Evolutionary conservation across 1,284 basidiomycete genomes (phyloP).

Genomic region (Rhodotorula sp.): DNA sequence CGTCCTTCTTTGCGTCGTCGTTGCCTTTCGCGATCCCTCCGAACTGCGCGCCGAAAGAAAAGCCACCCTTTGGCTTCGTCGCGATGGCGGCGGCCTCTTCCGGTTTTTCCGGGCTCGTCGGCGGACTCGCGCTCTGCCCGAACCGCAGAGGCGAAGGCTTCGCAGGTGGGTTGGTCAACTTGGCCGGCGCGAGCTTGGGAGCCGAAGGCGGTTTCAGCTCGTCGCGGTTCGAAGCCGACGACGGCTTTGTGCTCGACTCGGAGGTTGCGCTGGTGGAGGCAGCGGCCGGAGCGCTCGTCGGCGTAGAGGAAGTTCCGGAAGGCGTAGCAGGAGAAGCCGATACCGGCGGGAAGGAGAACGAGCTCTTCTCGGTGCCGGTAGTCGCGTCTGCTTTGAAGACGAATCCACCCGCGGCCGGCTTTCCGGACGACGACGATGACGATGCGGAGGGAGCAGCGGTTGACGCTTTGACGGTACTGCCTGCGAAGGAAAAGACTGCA

Average conservation of each 20-base stretch:
- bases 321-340: neutral
- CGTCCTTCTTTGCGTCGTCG: conserved; percentile 2
- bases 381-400: conserved; percentile 39
- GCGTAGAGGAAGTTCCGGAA: neutral
- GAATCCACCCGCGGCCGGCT: conserved; percentile 38
- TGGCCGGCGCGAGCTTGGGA: conserved; percentile 32
- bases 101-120: conserved; percentile 12
- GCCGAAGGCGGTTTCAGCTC: conserved; percentile 25
- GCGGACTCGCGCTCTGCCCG: conserved; percentile 34
- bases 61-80: conserved; percentile 16
- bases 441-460: conserved; percentile 6
- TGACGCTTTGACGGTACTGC: conserved; percentile 27
- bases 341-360: conserved; percentile 39
- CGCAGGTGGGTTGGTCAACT: conserved; percentile 31
- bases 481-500: conserved; percentile 40
- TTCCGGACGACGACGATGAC: neutral
- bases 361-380: conserved; percentile 38
- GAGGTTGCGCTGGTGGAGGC: neutral
- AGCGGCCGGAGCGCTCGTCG: neutral
- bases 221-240: neutral
- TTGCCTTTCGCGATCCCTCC: conserved; percentile 35
- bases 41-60: conserved; percentile 37
- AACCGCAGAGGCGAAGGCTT: conserved; percentile 36
- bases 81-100: neutral
- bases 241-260: neutral